These are phyloP conservation scores for Roridomyces roridus DNA, from an alignment of 768 basidiomycete genomes.

Conservation along the genomic window DNA sequence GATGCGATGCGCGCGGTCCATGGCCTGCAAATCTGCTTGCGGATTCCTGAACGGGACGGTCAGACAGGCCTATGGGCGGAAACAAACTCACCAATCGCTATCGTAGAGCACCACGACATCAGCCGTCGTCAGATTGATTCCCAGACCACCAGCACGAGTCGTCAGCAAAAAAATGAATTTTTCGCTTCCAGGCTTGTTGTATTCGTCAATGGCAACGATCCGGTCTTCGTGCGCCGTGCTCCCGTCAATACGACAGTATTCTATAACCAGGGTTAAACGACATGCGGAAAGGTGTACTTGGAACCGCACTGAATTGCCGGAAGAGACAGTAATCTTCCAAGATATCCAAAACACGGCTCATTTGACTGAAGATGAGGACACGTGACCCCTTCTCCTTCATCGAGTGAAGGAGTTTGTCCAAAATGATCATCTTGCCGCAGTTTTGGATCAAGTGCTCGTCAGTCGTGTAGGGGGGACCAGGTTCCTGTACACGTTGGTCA, in stretches of 20 bases:
- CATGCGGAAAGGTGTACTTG: neutral
- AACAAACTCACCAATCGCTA: constrained; percentile 79
- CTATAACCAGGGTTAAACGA: constrained; percentile 44
- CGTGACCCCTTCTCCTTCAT: constrained; percentile 96
- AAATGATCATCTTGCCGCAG: constrained; percentile 96
- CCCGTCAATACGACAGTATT: constrained; percentile 97
- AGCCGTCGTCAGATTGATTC: constrained; percentile 94
- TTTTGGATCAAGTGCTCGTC: constrained; percentile 96
- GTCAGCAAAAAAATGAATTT: constrained; percentile 97
- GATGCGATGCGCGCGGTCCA: constrained; percentile 97
- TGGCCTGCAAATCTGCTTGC: constrained; percentile 97
- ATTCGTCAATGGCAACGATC: constrained; percentile 95
- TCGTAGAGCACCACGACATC: constrained; percentile 97
- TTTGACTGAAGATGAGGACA: constrained; percentile 97
- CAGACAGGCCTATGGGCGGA: constrained; percentile 6
- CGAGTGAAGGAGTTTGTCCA: constrained; percentile 87
- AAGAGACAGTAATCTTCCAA: constrained; percentile 97
- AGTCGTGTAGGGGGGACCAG: constrained; percentile 97
- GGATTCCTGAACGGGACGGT: constrained; percentile 77
- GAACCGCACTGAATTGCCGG: constrained; percentile 78
- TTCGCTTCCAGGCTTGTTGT: constrained; percentile 92
- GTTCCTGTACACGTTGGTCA: constrained; percentile 62
- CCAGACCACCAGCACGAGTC: constrained; percentile 95
- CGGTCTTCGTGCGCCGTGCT: constrained; percentile 96
- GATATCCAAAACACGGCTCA: constrained; percentile 99